A percentile compares a stretch with the other conserved stretches of the same genome.
phyloP scores from a whole-genome alignment of 2,329 filamentous ascomycete genomes.

The Thielaviopsis punctulata region DNA sequence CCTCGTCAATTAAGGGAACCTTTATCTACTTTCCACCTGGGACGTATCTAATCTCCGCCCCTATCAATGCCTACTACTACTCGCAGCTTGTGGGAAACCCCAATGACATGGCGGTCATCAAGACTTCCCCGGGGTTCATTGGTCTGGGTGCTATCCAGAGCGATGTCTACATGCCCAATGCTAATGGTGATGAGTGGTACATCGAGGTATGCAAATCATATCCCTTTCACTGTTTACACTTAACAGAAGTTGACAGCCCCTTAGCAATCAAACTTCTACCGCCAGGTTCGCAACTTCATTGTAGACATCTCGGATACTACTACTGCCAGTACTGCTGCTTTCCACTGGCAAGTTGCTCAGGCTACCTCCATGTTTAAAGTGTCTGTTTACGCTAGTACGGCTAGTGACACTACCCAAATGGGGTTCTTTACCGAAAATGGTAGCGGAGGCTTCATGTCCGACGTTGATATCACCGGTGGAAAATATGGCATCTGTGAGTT shows the following conservation, averaged over 20 bases:
- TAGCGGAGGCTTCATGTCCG: conserved; percentile 28
- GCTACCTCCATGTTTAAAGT: conserved; percentile 28
- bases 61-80: conserved; percentile 45
- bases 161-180: conserved; percentile 15
- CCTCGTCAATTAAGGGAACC: conserved; percentile 19
- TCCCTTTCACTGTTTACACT: neutral
- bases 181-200: conserved; percentile 20
- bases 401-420: conserved; percentile 13
- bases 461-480: conserved; percentile 46
- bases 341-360: conserved; percentile 50
- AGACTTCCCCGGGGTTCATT: conserved; percentile 33
- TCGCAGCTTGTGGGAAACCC: conserved; percentile 42
- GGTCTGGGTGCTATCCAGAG: conserved; percentile 41
- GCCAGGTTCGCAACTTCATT: conserved; percentile 47
- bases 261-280: conserved; percentile 43
- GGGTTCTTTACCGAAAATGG: conserved; percentile 20
- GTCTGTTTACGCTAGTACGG: conserved; percentile 33
- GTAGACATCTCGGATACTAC: conserved; percentile 28
- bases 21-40: conserved; percentile 23
- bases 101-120: conserved; percentile 35
- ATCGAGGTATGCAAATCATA: conserved; percentile 12
- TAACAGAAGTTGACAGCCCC: conserved; percentile 11
- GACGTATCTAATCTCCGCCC: conserved; percentile 37
- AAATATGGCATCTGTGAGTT: neutral
- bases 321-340: conserved; percentile 25